Percentiles rank a stretch among this genome's conserved stretches.
phyloP scores from a whole-genome alignment of 2,329 filamentous ascomycete genomes.

The Epichloe festucae region DNA sequence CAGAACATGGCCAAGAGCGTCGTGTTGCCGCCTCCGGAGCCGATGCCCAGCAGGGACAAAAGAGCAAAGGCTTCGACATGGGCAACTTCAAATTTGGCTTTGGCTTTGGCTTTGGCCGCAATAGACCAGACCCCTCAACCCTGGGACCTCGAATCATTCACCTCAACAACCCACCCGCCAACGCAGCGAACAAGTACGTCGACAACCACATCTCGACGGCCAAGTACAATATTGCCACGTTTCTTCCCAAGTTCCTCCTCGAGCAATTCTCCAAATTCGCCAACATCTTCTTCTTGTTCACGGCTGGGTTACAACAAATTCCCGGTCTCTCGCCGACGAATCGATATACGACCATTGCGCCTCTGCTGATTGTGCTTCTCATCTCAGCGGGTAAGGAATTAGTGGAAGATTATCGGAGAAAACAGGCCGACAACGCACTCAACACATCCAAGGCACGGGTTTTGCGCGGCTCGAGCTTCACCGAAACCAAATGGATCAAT shows the following conservation, averaged over 20 bases:
- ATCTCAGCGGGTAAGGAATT: slow-evolving; percentile 95
- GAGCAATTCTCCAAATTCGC: slow-evolving; percentile 99
- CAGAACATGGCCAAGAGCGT: slow-evolving; percentile 48
- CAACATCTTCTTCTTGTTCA: slow-evolving; percentile 99
- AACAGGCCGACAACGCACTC: slow-evolving; percentile 70
- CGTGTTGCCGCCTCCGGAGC: slow-evolving; percentile 28
- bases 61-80: slow-evolving; percentile 49
- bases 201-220: slow-evolving; percentile 96
- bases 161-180: slow-evolving; percentile 91
- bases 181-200: slow-evolving; percentile 76
- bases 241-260: slow-evolving; percentile 91
- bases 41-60: slow-evolving; percentile 27
- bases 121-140: slow-evolving; percentile 78
- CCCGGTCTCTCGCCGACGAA: slow-evolving; percentile 92
- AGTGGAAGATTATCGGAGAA: slow-evolving; percentile 85
- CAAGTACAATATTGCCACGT: slow-evolving; percentile 91
- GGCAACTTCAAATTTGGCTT: slow-evolving; percentile 77
- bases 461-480: slow-evolving; percentile 69
- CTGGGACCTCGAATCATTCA: slow-evolving; percentile 86
- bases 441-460: slow-evolving; percentile 81
- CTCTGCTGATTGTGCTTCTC: slow-evolving; percentile 75
- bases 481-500: slow-evolving; percentile 86
- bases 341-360: slow-evolving; percentile 88
- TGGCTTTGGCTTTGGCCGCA: slow-evolving; percentile 58
- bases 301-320: slow-evolving; percentile 86